Conservation (phyloP, 371 early-diverging fungal genomes). For the Choanephora cucurbitarum region DNA sequence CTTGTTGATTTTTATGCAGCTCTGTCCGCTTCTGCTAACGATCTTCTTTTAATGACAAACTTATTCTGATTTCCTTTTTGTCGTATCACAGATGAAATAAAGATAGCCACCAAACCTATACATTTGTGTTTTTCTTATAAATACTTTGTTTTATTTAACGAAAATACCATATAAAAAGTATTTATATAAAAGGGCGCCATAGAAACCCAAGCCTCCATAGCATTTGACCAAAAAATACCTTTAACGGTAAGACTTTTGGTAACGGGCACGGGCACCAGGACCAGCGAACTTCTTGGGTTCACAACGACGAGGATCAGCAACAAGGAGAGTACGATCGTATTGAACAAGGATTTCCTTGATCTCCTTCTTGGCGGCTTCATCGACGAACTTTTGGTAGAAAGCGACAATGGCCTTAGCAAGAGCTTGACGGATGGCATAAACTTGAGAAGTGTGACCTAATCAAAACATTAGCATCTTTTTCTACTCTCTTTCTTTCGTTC, state of each 20-base stretch:
- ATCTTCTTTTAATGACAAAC: no score
- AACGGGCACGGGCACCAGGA: slow-evolving; percentile 99
- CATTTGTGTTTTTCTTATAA: no score
- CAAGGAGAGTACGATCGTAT: slow-evolving; percentile 99
- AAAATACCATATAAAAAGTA: no score
- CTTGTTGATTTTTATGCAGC: no score
- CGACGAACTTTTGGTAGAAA: slow-evolving; percentile 98
- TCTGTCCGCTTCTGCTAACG: no score
- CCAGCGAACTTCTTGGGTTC: slow-evolving; percentile 99
- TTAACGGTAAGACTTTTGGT: slow-evolving; percentile 98
- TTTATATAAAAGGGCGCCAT: no score
- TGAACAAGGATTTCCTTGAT: slow-evolving; percentile 94
- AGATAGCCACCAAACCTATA: no score
- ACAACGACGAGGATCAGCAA: slow-evolving; percentile 99
- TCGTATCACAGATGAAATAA: no score
- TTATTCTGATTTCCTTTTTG: no score
- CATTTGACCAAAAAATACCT: background rate
- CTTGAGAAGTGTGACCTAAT: slow-evolving; percentile 84
- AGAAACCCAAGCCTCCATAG: background rate
- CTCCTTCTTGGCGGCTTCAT: slow-evolving; percentile 99
- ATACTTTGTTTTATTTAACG: no score
- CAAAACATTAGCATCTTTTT: slow-evolving; percentile 1
- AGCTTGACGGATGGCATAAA: slow-evolving; percentile 99
- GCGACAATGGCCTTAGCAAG: slow-evolving; percentile 99
- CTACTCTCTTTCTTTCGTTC: background rate